A percentile compares a stretch with the other conserved stretches of the same genome.
phyloP scores from a whole-genome alignment of 2,329 filamentous ascomycete species.

The Fusarium austroafricanum region DNA sequence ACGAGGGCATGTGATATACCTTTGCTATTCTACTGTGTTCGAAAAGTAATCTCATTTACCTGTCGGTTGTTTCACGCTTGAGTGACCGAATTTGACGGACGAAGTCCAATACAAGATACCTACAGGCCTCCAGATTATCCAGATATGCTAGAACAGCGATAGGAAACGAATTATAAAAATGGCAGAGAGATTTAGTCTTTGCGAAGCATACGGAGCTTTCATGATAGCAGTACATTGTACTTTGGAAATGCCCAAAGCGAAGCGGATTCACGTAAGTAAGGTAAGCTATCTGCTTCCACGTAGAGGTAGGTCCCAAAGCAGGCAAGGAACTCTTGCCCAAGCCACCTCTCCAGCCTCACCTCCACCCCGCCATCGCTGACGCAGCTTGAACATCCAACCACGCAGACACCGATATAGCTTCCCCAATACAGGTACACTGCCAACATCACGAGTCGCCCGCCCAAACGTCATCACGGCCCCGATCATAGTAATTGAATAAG shows the following conservation, averaged over 20 bases:
- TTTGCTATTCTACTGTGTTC: too few species aligned
- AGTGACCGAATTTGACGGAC: too few species aligned
- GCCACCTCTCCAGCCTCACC: slow-evolving; percentile 44
- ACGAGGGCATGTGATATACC: too few species aligned
- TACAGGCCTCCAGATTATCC: too few species aligned
- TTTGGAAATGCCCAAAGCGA: background rate
- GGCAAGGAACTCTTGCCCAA: slow-evolving; percentile 14
- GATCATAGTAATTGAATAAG: slow-evolving; percentile 1
- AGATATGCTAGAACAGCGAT: background rate
- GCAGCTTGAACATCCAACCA: slow-evolving; percentile 43
- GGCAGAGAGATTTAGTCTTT: background rate
- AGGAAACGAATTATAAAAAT: background rate
- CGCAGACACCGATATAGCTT: slow-evolving; percentile 34
- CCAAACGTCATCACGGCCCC: background rate
- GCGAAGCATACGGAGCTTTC: background rate
- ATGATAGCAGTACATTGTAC: background rate
- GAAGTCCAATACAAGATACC: too few species aligned
- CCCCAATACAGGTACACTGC: slow-evolving; percentile 3
- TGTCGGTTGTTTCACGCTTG: too few species aligned
- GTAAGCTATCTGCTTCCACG: background rate
- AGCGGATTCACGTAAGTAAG: too few species aligned
- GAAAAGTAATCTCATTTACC: too few species aligned
- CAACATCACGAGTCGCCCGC: slow-evolving; percentile 9
- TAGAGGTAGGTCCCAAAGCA: background rate
- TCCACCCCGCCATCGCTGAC: slow-evolving; percentile 51